Percentiles rank a stretch among this genome's conserved stretches.
Evolutionary conservation across 2,329 filamentous ascomycete genomes (phyloP).

Genomic region (Cladosporium cucumerinum): DNA sequence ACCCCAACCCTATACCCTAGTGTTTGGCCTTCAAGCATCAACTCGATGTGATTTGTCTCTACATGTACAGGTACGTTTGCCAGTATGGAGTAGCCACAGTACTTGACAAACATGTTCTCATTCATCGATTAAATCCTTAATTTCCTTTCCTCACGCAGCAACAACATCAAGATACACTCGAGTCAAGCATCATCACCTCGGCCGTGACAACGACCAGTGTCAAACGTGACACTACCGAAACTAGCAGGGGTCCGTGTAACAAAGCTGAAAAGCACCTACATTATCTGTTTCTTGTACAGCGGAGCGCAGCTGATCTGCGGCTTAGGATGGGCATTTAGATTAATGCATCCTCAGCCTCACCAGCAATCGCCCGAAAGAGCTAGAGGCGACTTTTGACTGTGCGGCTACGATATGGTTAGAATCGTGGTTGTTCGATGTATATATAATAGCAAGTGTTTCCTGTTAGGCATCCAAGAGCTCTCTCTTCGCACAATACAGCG

Average conservation of each 20-base stretch:
- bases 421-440: not conserved
- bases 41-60: no score
- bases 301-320: not conserved
- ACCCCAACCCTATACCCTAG: not conserved
- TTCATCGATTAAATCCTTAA: no score
- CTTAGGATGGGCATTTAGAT: not conserved
- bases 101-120: no score
- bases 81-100: no score
- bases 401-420: not conserved
- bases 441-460: no score
- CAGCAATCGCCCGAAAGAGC: not conserved
- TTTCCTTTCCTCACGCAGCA: not conserved
- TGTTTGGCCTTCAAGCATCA: fast-evolving
- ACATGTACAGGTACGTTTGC: no score
- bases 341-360: not conserved
- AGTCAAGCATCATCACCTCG: not conserved
- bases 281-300: not conserved
- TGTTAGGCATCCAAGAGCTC: no score
- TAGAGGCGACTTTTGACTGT: not conserved
- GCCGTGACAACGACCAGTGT: not conserved
- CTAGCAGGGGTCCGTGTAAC: not conserved
- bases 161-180: not conserved
- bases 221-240: not conserved
- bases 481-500: not conserved
- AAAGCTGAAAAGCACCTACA: not conserved